Evolutionary conservation across 2,329 filamentous ascomycete genomes (phyloP), one percentile per base, ranked within the genome.

Genomic region (Teratosphaeriaceae sp.): DNA sequence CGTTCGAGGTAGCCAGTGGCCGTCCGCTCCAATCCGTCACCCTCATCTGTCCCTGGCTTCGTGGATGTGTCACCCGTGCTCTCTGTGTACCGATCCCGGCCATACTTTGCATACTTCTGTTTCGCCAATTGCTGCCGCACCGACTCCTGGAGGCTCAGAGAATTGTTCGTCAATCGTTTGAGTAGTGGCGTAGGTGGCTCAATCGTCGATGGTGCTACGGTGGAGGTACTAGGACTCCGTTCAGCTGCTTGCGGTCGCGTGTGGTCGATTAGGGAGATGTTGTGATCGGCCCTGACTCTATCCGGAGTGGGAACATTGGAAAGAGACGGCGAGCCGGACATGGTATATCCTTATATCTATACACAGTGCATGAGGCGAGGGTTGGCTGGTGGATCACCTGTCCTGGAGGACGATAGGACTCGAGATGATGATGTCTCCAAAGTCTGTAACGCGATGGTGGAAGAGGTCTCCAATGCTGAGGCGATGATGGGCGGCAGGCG

Each of bases 261-360:
- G 38, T 67, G 66, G 61, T 87, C 82, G 52, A 85, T 70, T 27
- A 89, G 76, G 52, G 61, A 66, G 58, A 89, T 88, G 61, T 82
- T 80, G 63, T 86, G 84, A 55, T 59, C 50, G 39, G 45, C 49
- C 44, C 56, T 50, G 44, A 55, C 47, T 18, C 33, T 30, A 15
- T 46, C 45, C n/a, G 39, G 44, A 40, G 45, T 50, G 42, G 40
- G 55, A 36, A 49, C 48, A 49, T 50, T 35, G 40, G 47, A 52
- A 34, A 57, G 38, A 22, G 50, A 53, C 12, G 51, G 46, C 20
- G 46, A 38, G 40, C 54, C 47, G 45, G 58, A 59, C 51, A 58
- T 58, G 49, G 40, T 47, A 43, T n/a, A n/a, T n/a, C n/a, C n/a
- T n/a, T n/a, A n/a, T n/a, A n/a, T n/a, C n/a, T n/a, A n/a, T 34